These are phyloP conservation scores for Arthrinium phaeospermum DNA, from an alignment of 2,329 filamentous ascomycete genomes.

Conservation along the genomic window DNA sequence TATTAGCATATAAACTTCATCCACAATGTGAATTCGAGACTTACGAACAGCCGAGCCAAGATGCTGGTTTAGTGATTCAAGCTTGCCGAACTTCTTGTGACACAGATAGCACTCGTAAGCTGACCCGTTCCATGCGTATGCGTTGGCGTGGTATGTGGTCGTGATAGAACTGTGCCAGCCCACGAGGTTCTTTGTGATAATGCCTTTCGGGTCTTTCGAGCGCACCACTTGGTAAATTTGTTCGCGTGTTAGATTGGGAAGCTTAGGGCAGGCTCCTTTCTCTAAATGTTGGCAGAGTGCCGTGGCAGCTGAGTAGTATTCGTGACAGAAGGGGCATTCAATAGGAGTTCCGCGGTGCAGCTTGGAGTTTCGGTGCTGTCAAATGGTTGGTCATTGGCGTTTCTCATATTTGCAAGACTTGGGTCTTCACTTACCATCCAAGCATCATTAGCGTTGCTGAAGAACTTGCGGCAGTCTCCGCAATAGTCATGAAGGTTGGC, in stretches of 20 bases:
- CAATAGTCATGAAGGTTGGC: too few relatives aligned
- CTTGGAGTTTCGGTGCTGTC: too few relatives aligned
- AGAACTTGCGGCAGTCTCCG: too few relatives aligned
- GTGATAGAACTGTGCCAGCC: conserved; percentile 52
- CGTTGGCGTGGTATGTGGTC: conserved; percentile 42
- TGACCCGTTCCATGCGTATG: conserved; percentile 58
- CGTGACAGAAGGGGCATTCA: conserved; percentile 61
- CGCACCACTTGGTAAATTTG: conserved; percentile 52
- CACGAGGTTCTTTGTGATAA: conserved; percentile 58
- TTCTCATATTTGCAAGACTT: too few relatives aligned
- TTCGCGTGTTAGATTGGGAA: conserved; percentile 52
- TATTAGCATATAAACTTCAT: neutral
- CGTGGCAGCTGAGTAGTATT: conserved; percentile 52
- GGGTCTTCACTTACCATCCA: too few relatives aligned
- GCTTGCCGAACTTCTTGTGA: conserved; percentile 45
- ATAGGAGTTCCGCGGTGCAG: conserved; percentile 48
- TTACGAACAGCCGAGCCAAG: conserved; percentile 58
- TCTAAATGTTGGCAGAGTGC: conserved; percentile 64
- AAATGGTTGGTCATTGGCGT: too few relatives aligned
- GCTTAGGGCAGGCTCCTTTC: conserved; percentile 53
- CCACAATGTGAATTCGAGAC: conserved; percentile 25
- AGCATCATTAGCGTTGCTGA: too few relatives aligned
- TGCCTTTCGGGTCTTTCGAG: conserved; percentile 50
- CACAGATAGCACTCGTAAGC: conserved; percentile 62
- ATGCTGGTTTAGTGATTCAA: conserved; percentile 53